Percentiles rank a stretch among this genome's conserved stretches.
Conservation (phyloP, 495 filamentous ascomycete genomes). For the Aspergillus olivimuriae region DNA sequence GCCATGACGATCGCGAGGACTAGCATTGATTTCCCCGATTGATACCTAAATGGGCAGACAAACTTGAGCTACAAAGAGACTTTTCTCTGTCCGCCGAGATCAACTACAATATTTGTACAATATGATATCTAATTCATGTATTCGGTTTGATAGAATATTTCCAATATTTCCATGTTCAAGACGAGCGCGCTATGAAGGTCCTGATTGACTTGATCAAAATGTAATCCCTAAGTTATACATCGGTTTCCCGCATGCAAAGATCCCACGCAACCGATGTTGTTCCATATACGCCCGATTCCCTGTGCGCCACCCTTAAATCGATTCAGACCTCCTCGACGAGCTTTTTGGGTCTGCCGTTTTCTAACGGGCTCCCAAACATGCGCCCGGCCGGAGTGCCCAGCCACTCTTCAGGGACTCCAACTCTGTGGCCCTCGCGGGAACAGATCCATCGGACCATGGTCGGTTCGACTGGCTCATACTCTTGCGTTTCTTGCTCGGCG, state of each 20-base stretch:
- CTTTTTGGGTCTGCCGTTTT: constrained; percentile 22
- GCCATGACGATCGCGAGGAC: no score
- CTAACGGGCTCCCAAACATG: constrained; percentile 42
- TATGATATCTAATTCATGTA: no score
- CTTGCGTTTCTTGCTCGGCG: constrained; percentile 51
- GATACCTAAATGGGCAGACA: no score
- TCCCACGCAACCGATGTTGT: neutral
- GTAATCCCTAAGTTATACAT: neutral
- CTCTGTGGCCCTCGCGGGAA: constrained; percentile 55
- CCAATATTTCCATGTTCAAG: neutral
- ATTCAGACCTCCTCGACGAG: constrained; percentile 39
- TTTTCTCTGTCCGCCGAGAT: no score
- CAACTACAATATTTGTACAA: no score
- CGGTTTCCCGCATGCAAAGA: constrained; percentile 4
- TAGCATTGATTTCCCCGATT: no score
- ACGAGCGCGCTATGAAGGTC: no score
- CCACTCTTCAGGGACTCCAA: constrained; percentile 81
- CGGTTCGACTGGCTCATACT: constrained; percentile 53
- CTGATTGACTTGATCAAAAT: no score
- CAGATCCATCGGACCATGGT: constrained; percentile 76
- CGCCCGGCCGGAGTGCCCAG: constrained; percentile 60
- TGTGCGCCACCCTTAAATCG: constrained; percentile 7
- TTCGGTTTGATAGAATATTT: neutral
- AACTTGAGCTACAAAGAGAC: neutral
- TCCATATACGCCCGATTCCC: constrained; percentile 23